Conservation (phyloP, 352 stramenopile genomes). For the Pythium folliculosum region DNA sequence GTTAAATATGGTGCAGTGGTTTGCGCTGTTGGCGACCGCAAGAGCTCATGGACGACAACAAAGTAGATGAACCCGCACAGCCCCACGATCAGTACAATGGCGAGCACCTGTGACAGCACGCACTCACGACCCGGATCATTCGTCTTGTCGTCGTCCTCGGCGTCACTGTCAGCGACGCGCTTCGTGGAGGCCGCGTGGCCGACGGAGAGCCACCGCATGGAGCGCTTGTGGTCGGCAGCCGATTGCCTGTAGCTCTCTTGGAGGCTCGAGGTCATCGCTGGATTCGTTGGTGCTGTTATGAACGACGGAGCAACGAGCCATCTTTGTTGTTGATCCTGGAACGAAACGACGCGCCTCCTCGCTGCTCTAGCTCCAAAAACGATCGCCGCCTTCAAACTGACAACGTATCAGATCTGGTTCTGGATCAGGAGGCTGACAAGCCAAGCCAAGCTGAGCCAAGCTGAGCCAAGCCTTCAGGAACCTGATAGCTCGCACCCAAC, state of each 20-base stretch:
- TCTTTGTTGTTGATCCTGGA: too few species aligned
- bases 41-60: constrained; percentile 31
- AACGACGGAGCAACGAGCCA: too few species aligned
- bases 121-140: constrained; percentile 39
- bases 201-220: not conserved
- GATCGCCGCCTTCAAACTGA: too few species aligned
- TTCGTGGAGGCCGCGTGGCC: not conserved
- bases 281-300: too few species aligned
- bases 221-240: not conserved
- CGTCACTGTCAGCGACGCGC: not conserved
- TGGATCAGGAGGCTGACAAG: not conserved
- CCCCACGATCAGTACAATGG: constrained; percentile 34
- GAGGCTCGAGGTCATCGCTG: too few species aligned
- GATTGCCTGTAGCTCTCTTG: not conserved
- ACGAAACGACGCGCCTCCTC: not conserved
- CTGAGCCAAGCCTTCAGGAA: not conserved
- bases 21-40: not conserved
- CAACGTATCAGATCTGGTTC: not conserved
- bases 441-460: constrained; percentile 11
- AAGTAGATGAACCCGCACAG: constrained; percentile 57
- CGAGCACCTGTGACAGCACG: constrained; percentile 51
- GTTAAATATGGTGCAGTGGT: constrained; percentile 20
- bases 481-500: constrained; percentile 8
- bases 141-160: not conserved
- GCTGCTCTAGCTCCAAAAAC: too few species aligned